Conservation (phyloP, 1,139 yeast species). For the Sugiyamaella japonica region DNA sequence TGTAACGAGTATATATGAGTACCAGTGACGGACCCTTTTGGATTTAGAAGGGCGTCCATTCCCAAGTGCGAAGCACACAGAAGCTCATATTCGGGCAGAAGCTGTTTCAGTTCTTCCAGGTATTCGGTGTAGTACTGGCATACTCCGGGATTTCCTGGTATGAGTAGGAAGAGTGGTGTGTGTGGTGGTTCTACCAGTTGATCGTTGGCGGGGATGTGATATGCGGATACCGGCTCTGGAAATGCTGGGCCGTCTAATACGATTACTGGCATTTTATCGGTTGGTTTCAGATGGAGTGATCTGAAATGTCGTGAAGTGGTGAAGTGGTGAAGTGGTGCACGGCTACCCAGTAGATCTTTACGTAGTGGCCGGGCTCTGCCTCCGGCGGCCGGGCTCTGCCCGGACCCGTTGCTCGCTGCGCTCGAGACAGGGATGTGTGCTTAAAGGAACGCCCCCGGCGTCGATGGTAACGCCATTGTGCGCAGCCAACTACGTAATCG, state of each 20-base stretch:
- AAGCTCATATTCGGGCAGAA: conserved; percentile 50
- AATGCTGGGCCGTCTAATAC: conserved; percentile 4
- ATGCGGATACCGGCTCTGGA: conserved; percentile 15
- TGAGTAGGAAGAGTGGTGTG: conserved; percentile 50
- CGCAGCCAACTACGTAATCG: too few relatives aligned
- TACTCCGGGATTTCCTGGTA: conserved; percentile 72
- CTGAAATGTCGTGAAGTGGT: not conserved
- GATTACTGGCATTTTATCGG: conserved; percentile 10
- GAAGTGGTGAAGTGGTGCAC: not conserved
- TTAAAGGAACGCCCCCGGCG: too few relatives aligned
- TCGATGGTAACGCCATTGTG: too few relatives aligned
- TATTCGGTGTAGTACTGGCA: conserved; percentile 58
- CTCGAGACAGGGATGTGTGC: too few relatives aligned
- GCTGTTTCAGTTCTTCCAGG: conserved; percentile 47
- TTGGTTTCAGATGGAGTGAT: not conserved
- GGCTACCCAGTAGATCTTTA: too few relatives aligned
- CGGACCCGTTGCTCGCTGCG: too few relatives aligned
- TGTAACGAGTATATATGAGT: conserved; percentile 44
- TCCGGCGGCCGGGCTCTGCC: too few relatives aligned
- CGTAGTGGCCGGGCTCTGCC: not conserved
- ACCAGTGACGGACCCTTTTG: conserved; percentile 26
- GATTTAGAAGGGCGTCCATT: conserved; percentile 32
- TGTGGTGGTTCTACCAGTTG: too few relatives aligned
- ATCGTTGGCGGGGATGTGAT: conserved; percentile 5
- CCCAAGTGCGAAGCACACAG: conserved; percentile 61